Evolutionary conservation across 2,329 filamentous ascomycete species (phyloP).

Genomic region (Talaromyces sp.): DNA sequence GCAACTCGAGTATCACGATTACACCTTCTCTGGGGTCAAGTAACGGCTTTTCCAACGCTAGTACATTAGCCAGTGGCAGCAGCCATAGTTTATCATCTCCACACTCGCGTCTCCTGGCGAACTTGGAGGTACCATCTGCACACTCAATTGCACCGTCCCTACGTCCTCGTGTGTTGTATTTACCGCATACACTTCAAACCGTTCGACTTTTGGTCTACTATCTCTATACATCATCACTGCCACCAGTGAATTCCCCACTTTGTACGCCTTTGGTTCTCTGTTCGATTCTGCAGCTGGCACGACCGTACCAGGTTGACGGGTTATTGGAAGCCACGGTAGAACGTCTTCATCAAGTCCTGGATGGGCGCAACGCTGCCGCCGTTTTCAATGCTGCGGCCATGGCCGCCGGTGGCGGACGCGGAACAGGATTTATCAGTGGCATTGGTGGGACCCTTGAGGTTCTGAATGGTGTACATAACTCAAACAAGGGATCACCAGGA

Average conservation of each 20-base stretch:
- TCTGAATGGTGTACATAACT: conserved; percentile 34
- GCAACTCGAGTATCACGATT: conserved; percentile 81
- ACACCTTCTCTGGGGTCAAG: conserved; percentile 50
- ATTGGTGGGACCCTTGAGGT: conserved; percentile 41
- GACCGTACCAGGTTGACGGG: conserved; percentile 89
- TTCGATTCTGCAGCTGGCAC: conserved; percentile 85
- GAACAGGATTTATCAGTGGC: conserved; percentile 64
- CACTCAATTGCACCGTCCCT: conserved; percentile 52
- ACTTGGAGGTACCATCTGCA: conserved; percentile 50
- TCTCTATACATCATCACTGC: conserved; percentile 86
- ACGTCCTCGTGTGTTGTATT: conserved; percentile 79
- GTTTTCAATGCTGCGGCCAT: conserved; percentile 98
- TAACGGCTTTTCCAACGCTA: conserved; percentile 38
- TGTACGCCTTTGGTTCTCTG: conserved; percentile 95
- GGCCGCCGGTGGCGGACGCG: conserved; percentile 88
- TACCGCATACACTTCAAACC: conserved; percentile 87
- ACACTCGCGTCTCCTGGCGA: conserved; percentile 32
- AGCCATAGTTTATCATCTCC: conserved; percentile 26
- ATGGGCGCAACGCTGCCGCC: conserved; percentile 89
- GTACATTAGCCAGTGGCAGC: conserved; percentile 31
- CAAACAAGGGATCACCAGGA: conserved; percentile 16
- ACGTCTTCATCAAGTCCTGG: conserved; percentile 78
- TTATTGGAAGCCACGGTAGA: conserved; percentile 90
- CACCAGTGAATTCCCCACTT: conserved; percentile 66
- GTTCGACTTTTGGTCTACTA: conserved; percentile 87